Evolutionary conservation across 139 green algal species (phyloP).

Genomic region (Chlorella sp.): DNA sequence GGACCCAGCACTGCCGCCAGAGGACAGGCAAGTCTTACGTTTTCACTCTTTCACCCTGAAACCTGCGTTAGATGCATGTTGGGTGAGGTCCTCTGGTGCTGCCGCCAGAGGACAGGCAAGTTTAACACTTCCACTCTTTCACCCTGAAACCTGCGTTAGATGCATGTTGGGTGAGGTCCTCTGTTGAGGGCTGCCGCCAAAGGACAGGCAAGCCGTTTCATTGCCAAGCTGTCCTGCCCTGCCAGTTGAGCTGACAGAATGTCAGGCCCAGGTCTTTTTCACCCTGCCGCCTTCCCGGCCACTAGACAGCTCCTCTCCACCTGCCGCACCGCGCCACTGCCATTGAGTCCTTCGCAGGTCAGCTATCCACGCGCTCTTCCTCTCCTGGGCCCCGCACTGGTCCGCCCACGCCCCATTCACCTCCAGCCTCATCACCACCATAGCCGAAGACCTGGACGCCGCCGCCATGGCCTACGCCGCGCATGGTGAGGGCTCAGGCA

Average conservation of each 20-base stretch:
- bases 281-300: no score
- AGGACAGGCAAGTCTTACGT: background rate
- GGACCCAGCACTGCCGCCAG: background rate
- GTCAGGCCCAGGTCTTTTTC: no score
- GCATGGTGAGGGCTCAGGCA: no score
- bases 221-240: background rate
- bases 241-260: no score
- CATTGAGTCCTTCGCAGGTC: background rate
- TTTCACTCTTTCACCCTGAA: no score
- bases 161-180: background rate
- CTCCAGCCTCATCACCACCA: background rate
- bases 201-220: background rate
- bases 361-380: background rate
- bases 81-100: background rate
- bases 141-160: no score
- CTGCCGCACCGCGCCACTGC: background rate
- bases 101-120: background rate
- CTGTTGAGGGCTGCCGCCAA: background rate
- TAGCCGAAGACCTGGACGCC: background rate
- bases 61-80: no score
- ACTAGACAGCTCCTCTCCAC: background rate
- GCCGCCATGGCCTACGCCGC: background rate
- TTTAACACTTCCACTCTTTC: background rate
- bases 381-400: background rate
- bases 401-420: background rate